Conservation (phyloP, 2,329 filamentous ascomycete species). For the Domatiomyces globalis region DNA sequence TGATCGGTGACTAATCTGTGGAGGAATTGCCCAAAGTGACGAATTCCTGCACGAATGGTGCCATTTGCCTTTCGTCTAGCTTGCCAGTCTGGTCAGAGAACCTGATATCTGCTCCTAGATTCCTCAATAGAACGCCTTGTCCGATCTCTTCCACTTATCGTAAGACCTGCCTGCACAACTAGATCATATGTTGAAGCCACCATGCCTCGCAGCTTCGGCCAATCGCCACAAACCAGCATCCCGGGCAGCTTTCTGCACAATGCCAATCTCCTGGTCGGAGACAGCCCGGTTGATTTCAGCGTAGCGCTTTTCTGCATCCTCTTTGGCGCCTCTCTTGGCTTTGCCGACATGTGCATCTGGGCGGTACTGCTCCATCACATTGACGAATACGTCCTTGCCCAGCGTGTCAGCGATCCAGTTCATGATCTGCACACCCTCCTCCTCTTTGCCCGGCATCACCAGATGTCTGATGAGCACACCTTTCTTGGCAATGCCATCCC, state of each 20-base stretch:
- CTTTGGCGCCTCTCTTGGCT: constrained; percentile 30
- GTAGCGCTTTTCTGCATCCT: constrained; percentile 45
- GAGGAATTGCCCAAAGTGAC: background rate
- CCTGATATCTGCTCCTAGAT: background rate
- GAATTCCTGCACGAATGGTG: background rate
- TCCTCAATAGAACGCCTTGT: background rate
- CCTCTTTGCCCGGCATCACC: constrained; percentile 69
- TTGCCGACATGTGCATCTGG: constrained; percentile 73
- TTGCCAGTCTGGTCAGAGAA: background rate
- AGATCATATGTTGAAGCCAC: constrained; percentile 37
- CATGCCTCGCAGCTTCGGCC: constrained; percentile 48
- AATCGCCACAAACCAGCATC: constrained; percentile 66
- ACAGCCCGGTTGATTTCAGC: constrained; percentile 65
- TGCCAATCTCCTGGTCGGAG: constrained; percentile 48
- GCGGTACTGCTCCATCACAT: constrained; percentile 82
- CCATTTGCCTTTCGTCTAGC: background rate
- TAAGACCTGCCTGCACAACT: background rate
- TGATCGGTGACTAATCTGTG: background rate
- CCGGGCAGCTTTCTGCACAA: constrained; percentile 53
- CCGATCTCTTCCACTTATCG: background rate
- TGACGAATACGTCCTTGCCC: constrained; percentile 61
- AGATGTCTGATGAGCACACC: constrained; percentile 65
- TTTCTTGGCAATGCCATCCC: constrained; percentile 64
- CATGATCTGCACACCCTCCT: constrained; percentile 61
- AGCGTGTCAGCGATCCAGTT: constrained; percentile 59